Base-by-base conservation (phyloP, 2,329 filamentous ascomycete species). In the Cylindrodendrum hubeiense region DNA sequence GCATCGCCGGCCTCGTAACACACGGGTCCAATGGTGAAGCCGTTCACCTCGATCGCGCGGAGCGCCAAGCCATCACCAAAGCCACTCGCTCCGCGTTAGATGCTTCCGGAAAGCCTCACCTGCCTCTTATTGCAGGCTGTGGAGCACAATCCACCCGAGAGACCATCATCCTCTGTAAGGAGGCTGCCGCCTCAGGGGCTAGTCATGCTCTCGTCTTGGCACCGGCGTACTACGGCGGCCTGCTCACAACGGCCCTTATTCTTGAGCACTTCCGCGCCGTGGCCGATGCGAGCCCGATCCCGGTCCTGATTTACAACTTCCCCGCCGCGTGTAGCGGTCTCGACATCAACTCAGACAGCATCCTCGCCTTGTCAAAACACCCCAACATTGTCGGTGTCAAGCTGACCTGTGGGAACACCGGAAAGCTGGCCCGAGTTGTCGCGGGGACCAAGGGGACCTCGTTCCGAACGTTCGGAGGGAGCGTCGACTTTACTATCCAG, bases 1-100 rank as follows among this genome's bases (percentile, higher is more conserved):
- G 90, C 37, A 85, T 93, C 44, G 85, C 89, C 19, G 91, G 91
- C 46, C 82, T 93, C 55, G 87, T 92, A 21, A 89, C 88, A 4
- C 90, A 92, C 76, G 90, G 91, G 41, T 91, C 89, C 72, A 93
- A 93, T 75, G 91, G 91, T 72, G 91, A 93, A 80, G 91, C 91
- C 0, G 90, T 91, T 3, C 90, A 93, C 74, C 83, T 93, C 10
- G 86, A 87, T 56, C 87, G 87, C 67, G 83, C 86, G n/a, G 91
- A 93, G 78, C 86, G 91, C 52, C 85, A 86, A 55, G 80, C 84
- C 57, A 83, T 93, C 67, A 91, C 88, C n/a, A 81, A 80, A 58
- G 83, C 86, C 22, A 91, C 89, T 3, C 86, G 89, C 19, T 82
- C 85, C 65, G 89, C 89, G 21, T 82, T 93, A 8, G 84, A 90